phyloP scores from a whole-genome alignment of 805 yeast species.

The Monosporozyma solicola region DNA sequence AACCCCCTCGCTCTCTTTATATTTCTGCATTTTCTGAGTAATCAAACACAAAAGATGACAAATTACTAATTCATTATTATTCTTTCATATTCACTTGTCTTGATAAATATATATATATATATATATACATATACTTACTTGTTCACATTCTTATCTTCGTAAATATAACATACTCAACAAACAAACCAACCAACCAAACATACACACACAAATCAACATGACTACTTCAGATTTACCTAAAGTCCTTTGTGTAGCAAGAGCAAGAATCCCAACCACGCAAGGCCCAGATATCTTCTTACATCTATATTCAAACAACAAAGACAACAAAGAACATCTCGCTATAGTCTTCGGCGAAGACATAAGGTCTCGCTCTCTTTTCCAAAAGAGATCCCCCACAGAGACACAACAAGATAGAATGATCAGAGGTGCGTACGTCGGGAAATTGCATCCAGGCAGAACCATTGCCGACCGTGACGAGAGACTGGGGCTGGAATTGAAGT shows the following conservation, averaged over 20 bases:
- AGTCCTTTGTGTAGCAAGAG: constrained; percentile 86
- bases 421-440: constrained; percentile 95
- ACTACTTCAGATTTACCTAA: constrained; percentile 41
- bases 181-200: not conserved
- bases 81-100: not conserved
- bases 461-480: constrained; percentile 54
- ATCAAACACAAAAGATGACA: not conserved
- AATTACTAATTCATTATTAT: not conserved
- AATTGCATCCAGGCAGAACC: constrained; percentile 75
- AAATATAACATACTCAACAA: not conserved
- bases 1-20: too few species aligned
- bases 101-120: too few species aligned
- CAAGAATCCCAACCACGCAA: constrained; percentile 90
- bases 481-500: constrained; percentile 32
- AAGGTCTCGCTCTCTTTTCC: constrained; percentile 65
- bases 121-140: too few species aligned
- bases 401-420: constrained; percentile 92
- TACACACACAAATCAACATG: not conserved
- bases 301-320: constrained; percentile 76
- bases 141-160: too few species aligned
- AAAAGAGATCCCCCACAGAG: constrained; percentile 47
- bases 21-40: too few species aligned
- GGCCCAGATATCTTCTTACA: constrained; percentile 94
- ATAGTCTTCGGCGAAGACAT: constrained; percentile 93
- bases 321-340: constrained; percentile 90